These are phyloP conservation scores for Camelina neglecta DNA, from an alignment of 345 rosid genomes.

Conservation along the genomic window DNA sequence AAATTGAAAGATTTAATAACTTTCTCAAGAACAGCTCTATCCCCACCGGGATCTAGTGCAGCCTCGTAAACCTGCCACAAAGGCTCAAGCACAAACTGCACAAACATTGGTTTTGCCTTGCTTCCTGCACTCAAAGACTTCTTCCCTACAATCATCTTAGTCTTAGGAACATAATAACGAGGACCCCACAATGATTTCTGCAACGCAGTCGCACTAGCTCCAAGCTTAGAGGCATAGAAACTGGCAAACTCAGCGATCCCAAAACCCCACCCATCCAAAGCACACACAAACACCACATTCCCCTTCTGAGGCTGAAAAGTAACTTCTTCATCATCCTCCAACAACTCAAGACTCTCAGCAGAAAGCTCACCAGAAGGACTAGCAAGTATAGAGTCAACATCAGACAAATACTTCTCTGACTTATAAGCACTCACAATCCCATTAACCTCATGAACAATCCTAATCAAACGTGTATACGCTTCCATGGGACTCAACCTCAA, in stretches of 20 bases:
- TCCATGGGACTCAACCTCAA: slow-evolving; percentile 84
- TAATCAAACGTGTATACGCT: slow-evolving; percentile 72
- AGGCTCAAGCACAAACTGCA: slow-evolving; percentile 93
- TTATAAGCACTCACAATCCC: slow-evolving; percentile 82
- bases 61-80: slow-evolving; percentile 89
- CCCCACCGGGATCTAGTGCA: slow-evolving; percentile 72
- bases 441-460: slow-evolving; percentile 95
- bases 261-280: slow-evolving; percentile 97
- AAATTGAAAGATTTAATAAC: slow-evolving; percentile 75
- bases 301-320: slow-evolving; percentile 94
- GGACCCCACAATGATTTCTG: slow-evolving; percentile 94
- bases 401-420: slow-evolving; percentile 90
- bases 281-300: slow-evolving; percentile 87
- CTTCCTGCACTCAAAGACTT: slow-evolving; percentile 61
- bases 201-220: slow-evolving; percentile 65
- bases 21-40: slow-evolving; percentile 62
- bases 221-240: slow-evolving; percentile 81
- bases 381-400: slow-evolving; percentile 84
- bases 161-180: slow-evolving; percentile 67
- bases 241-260: slow-evolving; percentile 73
- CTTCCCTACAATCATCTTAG: slow-evolving; percentile 89
- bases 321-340: slow-evolving; percentile 94
- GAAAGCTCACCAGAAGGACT: slow-evolving; percentile 54
- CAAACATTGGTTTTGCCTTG: slow-evolving; percentile 91
- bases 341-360: slow-evolving; percentile 64